Base-by-base conservation (phyloP, 225 moss, liverwort and hornwort species). In the Ulota crispa region DNA sequence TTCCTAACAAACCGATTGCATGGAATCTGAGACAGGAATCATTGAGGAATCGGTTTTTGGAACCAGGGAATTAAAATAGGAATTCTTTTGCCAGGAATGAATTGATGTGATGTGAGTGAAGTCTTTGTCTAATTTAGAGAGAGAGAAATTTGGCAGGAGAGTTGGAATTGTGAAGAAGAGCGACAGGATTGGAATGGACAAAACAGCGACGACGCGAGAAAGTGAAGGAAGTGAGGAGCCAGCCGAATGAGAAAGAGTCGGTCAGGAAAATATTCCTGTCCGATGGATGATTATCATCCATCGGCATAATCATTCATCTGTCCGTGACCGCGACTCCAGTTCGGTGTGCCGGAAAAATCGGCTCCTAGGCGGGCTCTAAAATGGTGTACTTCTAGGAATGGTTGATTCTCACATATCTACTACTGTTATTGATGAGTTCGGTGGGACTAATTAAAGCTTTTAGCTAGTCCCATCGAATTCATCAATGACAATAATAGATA, bases 231-330 rank as follows among this genome's bases (percentile, higher is more conserved):
- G 23, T 15, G 6, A 42, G 24, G 60, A 61, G 61, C 18, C 83
- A 72, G 61, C 72, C 73, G 66, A 83, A 54, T 19, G 10, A 21
- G 82, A 76, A 82, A 77, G 73, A 77, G 77, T 39, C 41, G 69
- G 73, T 24, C 79, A 64, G 28, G 80, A 64, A 64, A 64, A 45
- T 23, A 12, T 7, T 55, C 10, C 23, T 47, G 20, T 56, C 75
- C n/a, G 3, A 0, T 0, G 3, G 76, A 84, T 64, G 75, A 0
- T 55, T 47, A 0, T 77, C 80, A 72, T 83, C 37, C 30, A 3
- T 66, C 16, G 0, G 2, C 15, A 0, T 0, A 7, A 10, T 66
- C 64, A 12, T 56, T n/a, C 27, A 7, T 75, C 31, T 15, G 6
- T 8, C 4, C 0, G 26, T 59, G 26, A 26, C 57, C 24, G 3